Conservation (phyloP, 768 basidiomycete genomes). For the Podaxis sp. region DNA sequence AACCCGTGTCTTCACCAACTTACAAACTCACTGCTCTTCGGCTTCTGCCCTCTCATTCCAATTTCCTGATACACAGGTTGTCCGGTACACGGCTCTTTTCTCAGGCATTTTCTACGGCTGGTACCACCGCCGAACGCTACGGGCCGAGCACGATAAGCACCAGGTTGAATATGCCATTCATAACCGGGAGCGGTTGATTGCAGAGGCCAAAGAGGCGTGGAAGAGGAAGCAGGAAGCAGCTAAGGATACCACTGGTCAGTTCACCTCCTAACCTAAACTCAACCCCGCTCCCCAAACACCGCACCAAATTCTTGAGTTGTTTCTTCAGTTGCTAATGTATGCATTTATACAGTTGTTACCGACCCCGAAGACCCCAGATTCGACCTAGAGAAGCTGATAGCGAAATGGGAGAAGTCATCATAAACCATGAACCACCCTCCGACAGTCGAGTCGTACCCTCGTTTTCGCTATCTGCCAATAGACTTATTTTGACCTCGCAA, state of each 20-base stretch:
- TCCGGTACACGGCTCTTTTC: constrained; percentile 89
- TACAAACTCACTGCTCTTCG: constrained; percentile 2
- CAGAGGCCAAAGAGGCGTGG: constrained; percentile 89
- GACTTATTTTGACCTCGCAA: constrained; percentile 19
- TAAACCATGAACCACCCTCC: constrained; percentile 32
- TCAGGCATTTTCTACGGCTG: constrained; percentile 90
- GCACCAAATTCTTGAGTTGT: background rate
- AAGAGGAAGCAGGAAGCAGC: constrained; percentile 67
- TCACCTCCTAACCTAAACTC: background rate
- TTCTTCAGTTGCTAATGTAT: background rate
- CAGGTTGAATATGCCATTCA: constrained; percentile 75
- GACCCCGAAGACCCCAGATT: constrained; percentile 95
- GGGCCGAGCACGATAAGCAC: constrained; percentile 74
- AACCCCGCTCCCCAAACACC: background rate
- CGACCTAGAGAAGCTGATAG: constrained; percentile 89
- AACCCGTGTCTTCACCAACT: constrained; percentile 13
- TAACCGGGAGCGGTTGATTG: constrained; percentile 73
- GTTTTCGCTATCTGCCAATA: constrained; percentile 22
- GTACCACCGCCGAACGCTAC: constrained; percentile 87
- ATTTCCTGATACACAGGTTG: constrained; percentile 57
- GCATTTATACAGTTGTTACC: constrained; percentile 65
- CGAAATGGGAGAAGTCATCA: constrained; percentile 72
- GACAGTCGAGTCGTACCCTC: constrained; percentile 16
- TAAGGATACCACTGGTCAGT: constrained; percentile 59
- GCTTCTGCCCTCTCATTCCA: background rate